Evolutionary conservation across 108 stramenopile species (phyloP).

Genomic region (Cylindrotheca closterium): DNA sequence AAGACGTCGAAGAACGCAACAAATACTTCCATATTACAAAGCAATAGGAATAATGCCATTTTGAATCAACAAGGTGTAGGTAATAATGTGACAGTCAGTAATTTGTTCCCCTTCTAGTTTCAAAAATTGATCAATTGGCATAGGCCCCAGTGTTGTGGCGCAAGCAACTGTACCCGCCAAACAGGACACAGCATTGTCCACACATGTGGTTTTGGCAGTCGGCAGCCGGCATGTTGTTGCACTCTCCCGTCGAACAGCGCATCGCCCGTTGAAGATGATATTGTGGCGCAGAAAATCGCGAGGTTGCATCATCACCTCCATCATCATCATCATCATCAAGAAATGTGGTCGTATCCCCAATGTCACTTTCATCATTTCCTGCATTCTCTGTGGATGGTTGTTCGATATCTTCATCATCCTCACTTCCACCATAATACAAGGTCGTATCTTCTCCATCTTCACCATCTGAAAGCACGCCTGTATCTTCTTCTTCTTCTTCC

Average conservation of each 20-base stretch:
- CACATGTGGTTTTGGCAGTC: slow-evolving; percentile 38
- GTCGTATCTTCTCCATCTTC: too few relatives aligned
- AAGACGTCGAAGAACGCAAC: slow-evolving; percentile 20
- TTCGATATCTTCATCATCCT: not conserved
- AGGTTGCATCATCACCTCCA: slow-evolving; percentile 4
- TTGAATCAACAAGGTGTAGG: too few relatives aligned
- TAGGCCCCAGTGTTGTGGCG: slow-evolving; percentile 38
- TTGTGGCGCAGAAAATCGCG: too few relatives aligned
- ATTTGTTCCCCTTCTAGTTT: too few relatives aligned
- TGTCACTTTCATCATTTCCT: not conserved
- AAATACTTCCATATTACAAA: not conserved
- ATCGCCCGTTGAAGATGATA: too few relatives aligned
- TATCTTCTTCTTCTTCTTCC: too few relatives aligned
- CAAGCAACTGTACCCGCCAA: slow-evolving; percentile 18
- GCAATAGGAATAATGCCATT: too few relatives aligned
- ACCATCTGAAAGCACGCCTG: too few relatives aligned
- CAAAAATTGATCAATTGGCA: too few relatives aligned
- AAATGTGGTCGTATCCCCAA: not conserved
- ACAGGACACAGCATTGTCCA: slow-evolving; percentile 39
- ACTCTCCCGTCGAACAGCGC: slow-evolving; percentile 29
- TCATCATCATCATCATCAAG: slow-evolving; percentile 7
- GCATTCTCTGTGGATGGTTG: not conserved
- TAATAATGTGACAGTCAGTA: too few relatives aligned
- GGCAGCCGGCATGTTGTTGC: too few relatives aligned
- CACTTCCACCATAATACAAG: not conserved